These are phyloP conservation scores for Diaporthe longicolla DNA, from an alignment of 2,329 filamentous ascomycete genomes.

Conservation along the genomic window DNA sequence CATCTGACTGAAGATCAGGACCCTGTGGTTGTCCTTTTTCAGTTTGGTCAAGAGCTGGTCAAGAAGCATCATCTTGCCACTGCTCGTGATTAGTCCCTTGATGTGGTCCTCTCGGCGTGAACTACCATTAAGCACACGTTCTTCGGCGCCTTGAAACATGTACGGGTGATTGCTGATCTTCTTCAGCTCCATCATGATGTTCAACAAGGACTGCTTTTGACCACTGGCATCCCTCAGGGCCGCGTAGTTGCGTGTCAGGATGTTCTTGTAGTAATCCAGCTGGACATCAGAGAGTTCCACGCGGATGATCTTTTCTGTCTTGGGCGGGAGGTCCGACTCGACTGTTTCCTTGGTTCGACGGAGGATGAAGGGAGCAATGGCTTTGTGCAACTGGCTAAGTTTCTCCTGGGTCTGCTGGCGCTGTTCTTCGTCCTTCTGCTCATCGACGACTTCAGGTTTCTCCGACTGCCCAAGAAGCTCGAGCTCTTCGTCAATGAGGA, in stretches of 20 bases:
- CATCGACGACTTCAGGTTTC: slow-evolving; percentile 48
- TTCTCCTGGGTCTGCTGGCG: slow-evolving; percentile 88
- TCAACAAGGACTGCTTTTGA: slow-evolving; percentile 93
- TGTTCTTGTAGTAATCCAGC: slow-evolving; percentile 98
- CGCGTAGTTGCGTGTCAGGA: slow-evolving; percentile 95
- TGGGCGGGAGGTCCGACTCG: slow-evolving; percentile 94
- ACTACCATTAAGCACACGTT: slow-evolving; percentile 86
- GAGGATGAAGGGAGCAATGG: slow-evolving; percentile 94
- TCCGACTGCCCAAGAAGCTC: slow-evolving; percentile 75
- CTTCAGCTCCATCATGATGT: slow-evolving; percentile 99
- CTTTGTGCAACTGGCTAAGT: slow-evolving; percentile 85
- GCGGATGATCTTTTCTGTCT: slow-evolving; percentile 98
- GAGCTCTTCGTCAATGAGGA: slow-evolving; percentile 91
- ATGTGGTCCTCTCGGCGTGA: slow-evolving; percentile 89
- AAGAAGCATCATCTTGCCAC: slow-evolving; percentile 99
- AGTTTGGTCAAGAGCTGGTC: slow-evolving; percentile 96
- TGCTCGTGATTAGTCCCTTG: slow-evolving; percentile 94
- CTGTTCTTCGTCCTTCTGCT: slow-evolving; percentile 53
- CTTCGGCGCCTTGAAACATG: slow-evolving; percentile 96
- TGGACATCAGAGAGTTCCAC: slow-evolving; percentile 97
- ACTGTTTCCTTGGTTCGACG: slow-evolving; percentile 98
- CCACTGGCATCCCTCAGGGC: slow-evolving; percentile 93
- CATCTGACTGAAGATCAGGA: slow-evolving; percentile 99
- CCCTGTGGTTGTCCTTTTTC: slow-evolving; percentile 92
- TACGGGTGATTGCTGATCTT: slow-evolving; percentile 99